These are phyloP conservation scores for Candida takata DNA, from an alignment of 805 yeast species.

Conservation along the genomic window DNA sequence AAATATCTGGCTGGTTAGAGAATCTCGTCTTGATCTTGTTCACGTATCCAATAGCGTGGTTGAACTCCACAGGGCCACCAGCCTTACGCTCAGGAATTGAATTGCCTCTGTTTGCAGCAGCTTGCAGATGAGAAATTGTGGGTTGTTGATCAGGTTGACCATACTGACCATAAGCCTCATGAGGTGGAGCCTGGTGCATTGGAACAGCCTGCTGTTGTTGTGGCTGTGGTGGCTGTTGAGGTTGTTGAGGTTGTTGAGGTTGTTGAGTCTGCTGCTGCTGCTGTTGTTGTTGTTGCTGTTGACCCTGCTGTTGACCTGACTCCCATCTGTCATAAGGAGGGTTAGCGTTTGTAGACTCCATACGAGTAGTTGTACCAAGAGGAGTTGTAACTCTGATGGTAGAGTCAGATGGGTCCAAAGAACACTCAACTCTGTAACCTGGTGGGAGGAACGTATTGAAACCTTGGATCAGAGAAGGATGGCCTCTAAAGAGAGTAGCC, in stretches of 20 bases:
- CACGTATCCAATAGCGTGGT: conserved; percentile 94
- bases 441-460: conserved; percentile 97
- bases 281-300: conserved; percentile 2
- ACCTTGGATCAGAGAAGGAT: conserved; percentile 90
- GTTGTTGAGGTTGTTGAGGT: conserved; percentile 13
- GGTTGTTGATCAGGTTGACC: conserved; percentile 16
- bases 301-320: background rate
- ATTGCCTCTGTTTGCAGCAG: conserved; percentile 29
- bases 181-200: conserved; percentile 15
- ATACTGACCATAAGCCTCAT: conserved; percentile 6
- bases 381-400: conserved; percentile 95
- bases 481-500: conserved; percentile 84
- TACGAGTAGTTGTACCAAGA: conserved; percentile 63
- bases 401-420: conserved; percentile 81
- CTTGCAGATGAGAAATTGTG: conserved; percentile 29
- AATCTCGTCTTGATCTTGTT: conserved; percentile 93
- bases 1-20: conserved; percentile 90
- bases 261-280: conserved; percentile 15
- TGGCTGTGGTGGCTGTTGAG: conserved; percentile 12
- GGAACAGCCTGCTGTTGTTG: conserved; percentile 18
- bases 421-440: conserved; percentile 90
- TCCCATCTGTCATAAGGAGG: conserved; percentile 9
- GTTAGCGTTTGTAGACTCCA: conserved; percentile 12
- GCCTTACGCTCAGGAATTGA: conserved; percentile 15
- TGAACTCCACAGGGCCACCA: conserved; percentile 81